Conservation (phyloP, 2,329 filamentous ascomycete species). For the Penicillium italicum region DNA sequence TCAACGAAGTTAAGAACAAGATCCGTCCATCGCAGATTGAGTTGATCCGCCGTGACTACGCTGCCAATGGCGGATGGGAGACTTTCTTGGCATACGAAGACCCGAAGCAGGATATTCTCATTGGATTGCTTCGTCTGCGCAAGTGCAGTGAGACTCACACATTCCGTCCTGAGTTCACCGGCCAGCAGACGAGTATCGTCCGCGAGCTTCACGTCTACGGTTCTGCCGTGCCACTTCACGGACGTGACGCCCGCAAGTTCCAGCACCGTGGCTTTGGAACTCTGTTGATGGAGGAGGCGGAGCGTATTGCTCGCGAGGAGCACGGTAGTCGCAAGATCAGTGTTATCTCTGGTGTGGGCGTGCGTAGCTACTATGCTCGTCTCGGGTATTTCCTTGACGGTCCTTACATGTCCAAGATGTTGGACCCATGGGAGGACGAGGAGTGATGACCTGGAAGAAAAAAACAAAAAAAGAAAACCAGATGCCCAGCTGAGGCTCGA, state of each 20-base stretch:
- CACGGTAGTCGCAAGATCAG: conserved; percentile 92
- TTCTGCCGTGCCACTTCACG: conserved; percentile 94
- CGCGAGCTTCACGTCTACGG: conserved; percentile 96
- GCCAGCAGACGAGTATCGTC: conserved; percentile 86
- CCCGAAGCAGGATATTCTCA: conserved; percentile 95
- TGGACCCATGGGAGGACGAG: conserved; percentile 42
- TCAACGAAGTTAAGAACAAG: conserved; percentile 99
- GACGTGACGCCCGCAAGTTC: conserved; percentile 90
- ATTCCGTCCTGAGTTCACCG: conserved; percentile 79
- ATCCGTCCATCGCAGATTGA: conserved; percentile 95
- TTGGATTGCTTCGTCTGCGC: conserved; percentile 80
- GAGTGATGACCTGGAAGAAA: conserved; percentile 19
- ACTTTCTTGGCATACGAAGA: conserved; percentile 98
- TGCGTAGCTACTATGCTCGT: conserved; percentile 89
- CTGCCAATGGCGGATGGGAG: conserved; percentile 95
- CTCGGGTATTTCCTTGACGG: conserved; percentile 93
- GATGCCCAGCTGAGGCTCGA: background rate
- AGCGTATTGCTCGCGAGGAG: conserved; percentile 89
- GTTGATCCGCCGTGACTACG: conserved; percentile 88
- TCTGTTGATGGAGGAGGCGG: conserved; percentile 94
- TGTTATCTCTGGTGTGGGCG: conserved; percentile 96
- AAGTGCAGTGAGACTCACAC: conserved; percentile 92
- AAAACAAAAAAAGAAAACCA: background rate
- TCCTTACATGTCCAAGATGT: conserved; percentile 64
- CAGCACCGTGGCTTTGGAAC: conserved; percentile 98